These are phyloP conservation scores for Vitis hybrid DNA, from an alignment of 177 flowering plant species.

Conservation along the genomic window DNA sequence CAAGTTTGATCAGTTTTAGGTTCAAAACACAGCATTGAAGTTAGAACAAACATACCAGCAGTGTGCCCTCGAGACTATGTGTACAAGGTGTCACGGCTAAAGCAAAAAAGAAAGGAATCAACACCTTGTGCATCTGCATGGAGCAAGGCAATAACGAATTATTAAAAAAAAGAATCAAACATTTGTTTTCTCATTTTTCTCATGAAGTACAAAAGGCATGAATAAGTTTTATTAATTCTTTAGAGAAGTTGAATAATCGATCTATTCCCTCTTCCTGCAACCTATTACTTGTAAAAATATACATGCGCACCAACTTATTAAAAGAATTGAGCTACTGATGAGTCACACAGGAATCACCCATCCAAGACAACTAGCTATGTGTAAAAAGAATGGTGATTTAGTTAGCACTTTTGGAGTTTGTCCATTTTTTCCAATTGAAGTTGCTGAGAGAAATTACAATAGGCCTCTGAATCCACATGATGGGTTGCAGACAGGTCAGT, in stretches of 20 bases:
- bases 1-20: neutral
- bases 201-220: neutral
- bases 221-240: neutral
- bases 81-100: conserved; percentile 54
- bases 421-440: too few species aligned
- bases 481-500: too few species aligned
- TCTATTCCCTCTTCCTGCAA: neutral
- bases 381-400: neutral
- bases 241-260: neutral
- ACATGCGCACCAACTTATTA: neutral
- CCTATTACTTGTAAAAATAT: neutral
- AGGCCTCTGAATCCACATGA: too few species aligned
- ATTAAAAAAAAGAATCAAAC: neutral
- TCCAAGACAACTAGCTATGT: neutral
- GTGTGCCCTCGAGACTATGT: conserved; percentile 69
- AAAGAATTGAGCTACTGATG: neutral
- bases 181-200: neutral
- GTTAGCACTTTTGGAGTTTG: neutral
- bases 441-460: neutral
- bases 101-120: conserved; percentile 29
- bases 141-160: neutral
- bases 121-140: conserved; percentile 18
- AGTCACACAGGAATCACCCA: neutral
- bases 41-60: conserved; percentile 39
- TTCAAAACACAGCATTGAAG: neutral